Base-by-base conservation (phyloP, 352 stramenopile genomes). In the Globisporangium irregulare region DNA sequence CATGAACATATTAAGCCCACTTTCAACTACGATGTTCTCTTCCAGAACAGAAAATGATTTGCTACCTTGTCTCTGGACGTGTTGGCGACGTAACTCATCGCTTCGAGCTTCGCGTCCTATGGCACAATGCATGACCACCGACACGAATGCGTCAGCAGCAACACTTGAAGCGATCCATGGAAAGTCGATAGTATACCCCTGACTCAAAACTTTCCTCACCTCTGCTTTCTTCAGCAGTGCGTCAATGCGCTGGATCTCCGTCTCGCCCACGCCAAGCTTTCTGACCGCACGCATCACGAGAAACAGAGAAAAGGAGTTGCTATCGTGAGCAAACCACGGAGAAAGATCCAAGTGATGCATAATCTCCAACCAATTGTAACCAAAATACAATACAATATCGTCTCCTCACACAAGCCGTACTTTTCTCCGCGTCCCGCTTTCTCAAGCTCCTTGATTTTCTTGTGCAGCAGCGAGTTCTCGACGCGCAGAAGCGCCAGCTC, bases 141-240 rank as follows among this genome's bases (percentile, higher is more conserved):
- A 32, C 25, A 29, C 24, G 22, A 18, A 38, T 18, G 14, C 4
- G 4, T 14, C 14, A 25, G 27, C n/a, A 43, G 27, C 14, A 41
- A n/a, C 25, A 58, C 51, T 10, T n/a, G 15, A 14, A 4, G 53
- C 36, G 25, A 38, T 27, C 55, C 55, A 32, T 22, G 15, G 48
- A 50, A 29, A 9, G 36, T 8, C n/a, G 34, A 62, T 7, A 48
- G 10, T 14, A 25, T 38, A 3, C 54, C 6, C 38, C 8, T 14
- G 15, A 8, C 7, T 1, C 32, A 15, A 14, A 12, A 43, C 36
- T 14, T 18, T 43, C 36, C n/a, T 7, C 41, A 83, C 78, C 63
- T 90, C 82, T 46, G 87, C 87, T 78, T 87, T 91, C 70, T 87
- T 85, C 20, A 94, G 68, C n/a, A 94, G 43, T n/a, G 74, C 68